Base-by-base conservation (phyloP, 495 filamentous ascomycete genomes). In the Cercophora newfieldiana region DNA sequence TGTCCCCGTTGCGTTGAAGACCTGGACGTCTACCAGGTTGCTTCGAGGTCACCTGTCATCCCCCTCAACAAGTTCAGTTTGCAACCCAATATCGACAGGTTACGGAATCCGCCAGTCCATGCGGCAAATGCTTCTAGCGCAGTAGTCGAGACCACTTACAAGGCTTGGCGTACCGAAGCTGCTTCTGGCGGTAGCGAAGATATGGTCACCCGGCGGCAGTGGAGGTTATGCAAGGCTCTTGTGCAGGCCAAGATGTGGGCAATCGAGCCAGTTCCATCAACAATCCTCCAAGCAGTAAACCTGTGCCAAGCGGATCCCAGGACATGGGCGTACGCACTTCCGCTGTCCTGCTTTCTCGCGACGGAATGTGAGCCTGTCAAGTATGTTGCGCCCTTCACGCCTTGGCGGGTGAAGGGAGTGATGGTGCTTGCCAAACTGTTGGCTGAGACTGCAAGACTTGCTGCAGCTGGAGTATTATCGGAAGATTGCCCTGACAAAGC, bases 21-120 rank as follows among this genome's bases (percentile, higher is more conserved):
- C 60, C 65, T 83, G 21, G 75, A 82, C 55, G 72, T 78, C 56
- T 83, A 83, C 64, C 69, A 82, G 64, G 77, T 79, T 29, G 78
- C 74, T 65, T 67, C 69, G 30, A 16, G 10, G 0, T 78, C 75
- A n/a, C 76, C 80, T 8, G 60, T 62, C 55, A 67, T 80, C 7
- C 64, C 71, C 18, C 72, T 82, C 53, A 82, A 82, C 61, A 61
- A 63, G 0, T 71, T 75, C 65, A 75, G 70, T 22, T 37, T 75
- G 33, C 70, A 69, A 16, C 72, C 72, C 7, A 66, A 73, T 57
- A 57, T 71, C 24, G 7, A 25, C 2, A 69, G 67, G 59, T 53
- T 75, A 6, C 68, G 66, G 3, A 59, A 64, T 29, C 70, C 72
- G 0, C 54, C 60, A 1, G 55, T 81, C 14, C 66, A 78, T 47